phyloP scores from a whole-genome alignment of 2,329 filamentous ascomycete genomes.

The Westerdykella ornata region DNA sequence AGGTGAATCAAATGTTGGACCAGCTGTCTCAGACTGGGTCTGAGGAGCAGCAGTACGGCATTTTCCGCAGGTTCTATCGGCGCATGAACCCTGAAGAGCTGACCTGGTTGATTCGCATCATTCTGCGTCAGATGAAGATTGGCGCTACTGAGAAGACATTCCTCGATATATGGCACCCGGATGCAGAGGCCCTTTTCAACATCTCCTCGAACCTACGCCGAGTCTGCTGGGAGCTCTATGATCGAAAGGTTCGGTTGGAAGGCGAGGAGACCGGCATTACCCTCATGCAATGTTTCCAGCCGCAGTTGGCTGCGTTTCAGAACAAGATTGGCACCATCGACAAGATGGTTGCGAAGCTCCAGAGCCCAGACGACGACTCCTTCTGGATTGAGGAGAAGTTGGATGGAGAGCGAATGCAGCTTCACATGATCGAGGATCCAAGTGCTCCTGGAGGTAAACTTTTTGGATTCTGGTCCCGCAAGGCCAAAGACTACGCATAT shows the following conservation, averaged over 20 bases:
- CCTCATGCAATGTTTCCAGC: constrained; percentile 93
- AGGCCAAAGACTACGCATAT: constrained; percentile 93
- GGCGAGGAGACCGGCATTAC: constrained; percentile 67
- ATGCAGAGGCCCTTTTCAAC: constrained; percentile 59
- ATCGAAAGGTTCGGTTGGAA: constrained; percentile 65
- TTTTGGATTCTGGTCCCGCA: constrained; percentile 90
- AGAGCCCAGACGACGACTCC: constrained; percentile 62
- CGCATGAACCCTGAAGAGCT: constrained; percentile 91
- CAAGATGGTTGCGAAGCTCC: constrained; percentile 65
- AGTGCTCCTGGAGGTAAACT: constrained; percentile 59
- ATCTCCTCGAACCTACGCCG: constrained; percentile 83
- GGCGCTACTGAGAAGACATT: constrained; percentile 83
- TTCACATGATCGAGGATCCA: constrained; percentile 78
- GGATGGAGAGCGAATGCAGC: constrained; percentile 93
- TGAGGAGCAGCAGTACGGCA: constrained; percentile 75
- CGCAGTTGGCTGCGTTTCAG: constrained; percentile 89
- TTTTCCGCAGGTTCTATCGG: constrained; percentile 78
- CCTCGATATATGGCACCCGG: constrained; percentile 58
- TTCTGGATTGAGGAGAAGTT: constrained; percentile 99
- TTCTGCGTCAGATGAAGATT: constrained; percentile 71
- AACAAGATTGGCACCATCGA: constrained; percentile 63
- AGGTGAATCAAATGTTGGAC: constrained; percentile 84
- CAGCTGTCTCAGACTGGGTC: constrained; percentile 65
- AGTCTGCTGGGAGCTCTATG: constrained; percentile 88
- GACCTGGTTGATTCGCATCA: constrained; percentile 89